Evolutionary conservation across 108 stramenopile genomes (phyloP).

Genomic region (Cyclotella distinguenda): DNA sequence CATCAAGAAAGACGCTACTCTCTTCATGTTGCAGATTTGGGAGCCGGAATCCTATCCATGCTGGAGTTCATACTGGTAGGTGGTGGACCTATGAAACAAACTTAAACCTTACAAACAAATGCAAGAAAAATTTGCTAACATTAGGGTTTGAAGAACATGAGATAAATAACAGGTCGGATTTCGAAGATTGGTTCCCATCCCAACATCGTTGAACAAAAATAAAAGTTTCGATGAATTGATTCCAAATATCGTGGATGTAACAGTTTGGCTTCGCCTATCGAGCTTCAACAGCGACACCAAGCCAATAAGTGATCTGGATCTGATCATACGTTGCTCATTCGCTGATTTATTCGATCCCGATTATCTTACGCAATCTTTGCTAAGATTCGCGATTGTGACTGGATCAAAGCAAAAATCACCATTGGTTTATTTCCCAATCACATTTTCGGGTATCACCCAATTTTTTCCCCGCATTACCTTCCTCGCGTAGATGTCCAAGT

Average conservation of each 20-base stretch:
- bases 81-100: conserved; percentile 77
- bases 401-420: conserved; percentile 14
- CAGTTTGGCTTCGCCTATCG: conserved; percentile 51
- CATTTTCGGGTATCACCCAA: conserved; percentile 81
- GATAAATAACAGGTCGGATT: conserved; percentile 1
- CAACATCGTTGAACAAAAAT: not conserved
- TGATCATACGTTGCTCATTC: conserved; percentile 87
- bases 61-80: conserved; percentile 61
- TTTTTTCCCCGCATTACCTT: conserved; percentile 48
- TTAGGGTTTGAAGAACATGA: conserved; percentile 60
- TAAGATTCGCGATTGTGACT: conserved; percentile 34
- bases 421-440: conserved; percentile 90
- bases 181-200: conserved; percentile 4
- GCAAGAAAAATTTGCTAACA: conserved; percentile 41
- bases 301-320: conserved; percentile 48
- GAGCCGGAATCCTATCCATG: conserved; percentile 78
- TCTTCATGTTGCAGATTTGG: conserved; percentile 67
- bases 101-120: conserved; percentile 41
- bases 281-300: conserved; percentile 54
- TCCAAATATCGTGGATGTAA: conserved; percentile 34
- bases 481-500: conserved; percentile 58
- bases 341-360: conserved; percentile 85
- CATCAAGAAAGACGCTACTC: conserved; percentile 8
- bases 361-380: conserved; percentile 50
- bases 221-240: too few relatives aligned